Percentiles rank a stretch among this genome's conserved stretches.
Evolutionary conservation across 2,329 filamentous ascomycete species (phyloP).

Genomic region (Ramichloridium luteum): DNA sequence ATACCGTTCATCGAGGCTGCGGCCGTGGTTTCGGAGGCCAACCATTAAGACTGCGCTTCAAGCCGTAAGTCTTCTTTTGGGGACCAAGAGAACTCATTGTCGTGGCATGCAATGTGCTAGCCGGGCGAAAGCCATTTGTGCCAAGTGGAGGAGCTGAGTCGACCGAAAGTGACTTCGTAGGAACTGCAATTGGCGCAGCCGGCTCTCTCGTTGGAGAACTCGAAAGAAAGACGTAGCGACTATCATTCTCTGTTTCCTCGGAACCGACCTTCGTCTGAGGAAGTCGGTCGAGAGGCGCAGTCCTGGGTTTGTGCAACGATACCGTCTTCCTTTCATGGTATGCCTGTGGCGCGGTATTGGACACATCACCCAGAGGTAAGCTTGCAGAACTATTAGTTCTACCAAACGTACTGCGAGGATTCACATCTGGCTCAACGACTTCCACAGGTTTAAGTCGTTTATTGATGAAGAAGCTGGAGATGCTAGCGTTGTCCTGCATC

Average conservation of each 20-base stretch:
- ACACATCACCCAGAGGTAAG: conserved; percentile 24
- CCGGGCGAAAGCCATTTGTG: not conserved
- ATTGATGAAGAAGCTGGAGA: conserved; percentile 41
- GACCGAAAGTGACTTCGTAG: too few relatives aligned
- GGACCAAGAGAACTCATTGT: not conserved
- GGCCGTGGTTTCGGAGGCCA: too few relatives aligned
- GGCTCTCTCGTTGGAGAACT: conserved; percentile 28
- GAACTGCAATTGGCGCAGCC: not conserved
- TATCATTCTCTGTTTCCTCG: conserved; percentile 15
- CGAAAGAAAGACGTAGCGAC: conserved; percentile 38
- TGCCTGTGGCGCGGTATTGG: conserved; percentile 21
- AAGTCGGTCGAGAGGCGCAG: conserved; percentile 24
- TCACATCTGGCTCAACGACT: not conserved
- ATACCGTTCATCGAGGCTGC: too few relatives aligned
- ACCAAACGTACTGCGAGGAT: not conserved
- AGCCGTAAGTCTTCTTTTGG: not conserved
- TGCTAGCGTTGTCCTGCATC: conserved; percentile 38
- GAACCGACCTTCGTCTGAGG: conserved; percentile 11
- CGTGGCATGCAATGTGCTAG: not conserved
- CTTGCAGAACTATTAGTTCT: too few relatives aligned
- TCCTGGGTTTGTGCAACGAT: conserved; percentile 18
- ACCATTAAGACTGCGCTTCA: too few relatives aligned
- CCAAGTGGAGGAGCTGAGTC: not conserved
- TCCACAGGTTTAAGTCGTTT: conserved; percentile 5
- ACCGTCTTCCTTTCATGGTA: not conserved